Conservation (phyloP, 2,329 filamentous ascomycete species). For the Ophiostoma quercus region DNA sequence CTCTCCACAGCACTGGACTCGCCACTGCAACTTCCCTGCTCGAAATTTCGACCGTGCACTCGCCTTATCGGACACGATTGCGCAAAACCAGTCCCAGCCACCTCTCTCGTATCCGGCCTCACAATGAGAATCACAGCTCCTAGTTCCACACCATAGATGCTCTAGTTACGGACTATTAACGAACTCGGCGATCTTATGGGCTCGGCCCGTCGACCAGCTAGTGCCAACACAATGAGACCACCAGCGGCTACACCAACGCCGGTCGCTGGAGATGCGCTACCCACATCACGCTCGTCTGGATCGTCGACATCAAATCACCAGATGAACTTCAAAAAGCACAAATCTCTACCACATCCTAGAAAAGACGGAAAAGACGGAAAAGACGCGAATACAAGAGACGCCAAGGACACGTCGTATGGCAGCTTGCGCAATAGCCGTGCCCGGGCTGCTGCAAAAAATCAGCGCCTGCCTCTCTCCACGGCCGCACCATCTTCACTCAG, state of each 20-base stretch:
- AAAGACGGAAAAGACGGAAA: conserved; percentile 30
- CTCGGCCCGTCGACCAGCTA: conserved; percentile 22
- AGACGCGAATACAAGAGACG: conserved; percentile 23
- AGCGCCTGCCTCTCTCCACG: conserved; percentile 25
- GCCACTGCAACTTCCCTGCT: neutral
- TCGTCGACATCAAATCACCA: conserved; percentile 19
- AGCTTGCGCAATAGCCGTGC: conserved; percentile 22
- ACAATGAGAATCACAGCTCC: conserved; percentile 22
- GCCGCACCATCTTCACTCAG: conserved; percentile 28
- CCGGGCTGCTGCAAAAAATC: conserved; percentile 25
- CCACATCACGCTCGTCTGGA: conserved; percentile 13
- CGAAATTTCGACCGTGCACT: neutral
- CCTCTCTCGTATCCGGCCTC: conserved; percentile 11
- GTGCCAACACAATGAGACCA: conserved; percentile 22
- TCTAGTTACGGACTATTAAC: conserved; percentile 8
- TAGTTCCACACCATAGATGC: conserved; percentile 13
- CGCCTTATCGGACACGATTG: conserved; percentile 4
- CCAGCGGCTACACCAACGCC: conserved; percentile 12
- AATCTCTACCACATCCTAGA: conserved; percentile 38
- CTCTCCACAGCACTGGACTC: neutral
- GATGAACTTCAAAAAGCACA: conserved; percentile 37
- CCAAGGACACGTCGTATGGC: conserved; percentile 21
- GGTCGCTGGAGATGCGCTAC: conserved; percentile 12
- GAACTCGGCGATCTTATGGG: conserved; percentile 19
- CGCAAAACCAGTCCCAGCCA: conserved; percentile 1